phyloP scores from a whole-genome alignment of 108 stramenopile species.

The Chaetoceros tenuissimus region DNA sequence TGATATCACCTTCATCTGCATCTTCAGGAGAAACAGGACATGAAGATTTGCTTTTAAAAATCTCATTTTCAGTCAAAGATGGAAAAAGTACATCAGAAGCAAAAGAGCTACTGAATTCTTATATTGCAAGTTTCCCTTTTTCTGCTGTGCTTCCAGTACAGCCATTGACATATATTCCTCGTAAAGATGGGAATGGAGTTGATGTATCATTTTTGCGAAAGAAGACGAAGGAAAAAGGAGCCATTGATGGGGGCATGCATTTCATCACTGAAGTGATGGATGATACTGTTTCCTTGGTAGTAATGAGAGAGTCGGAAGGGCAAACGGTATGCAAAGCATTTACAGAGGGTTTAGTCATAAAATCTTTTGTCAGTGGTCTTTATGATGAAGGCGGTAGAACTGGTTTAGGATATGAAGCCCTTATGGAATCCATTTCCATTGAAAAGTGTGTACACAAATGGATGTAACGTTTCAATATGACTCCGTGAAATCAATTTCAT shows the following conservation, averaged over 20 bases:
- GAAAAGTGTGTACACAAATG: background rate
- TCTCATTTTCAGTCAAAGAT: background rate
- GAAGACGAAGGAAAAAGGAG: constrained; percentile 55
- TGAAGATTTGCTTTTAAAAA: background rate
- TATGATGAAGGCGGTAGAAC: background rate
- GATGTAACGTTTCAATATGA: background rate
- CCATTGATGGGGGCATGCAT: constrained; percentile 64
- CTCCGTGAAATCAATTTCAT: background rate
- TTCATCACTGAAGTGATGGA: constrained; percentile 25
- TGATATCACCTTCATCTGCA: background rate
- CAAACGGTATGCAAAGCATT: constrained; percentile 63
- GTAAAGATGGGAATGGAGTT: constrained; percentile 33
- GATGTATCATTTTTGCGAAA: constrained; percentile 66
- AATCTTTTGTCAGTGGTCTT: constrained; percentile 42
- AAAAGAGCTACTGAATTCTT: constrained; percentile 3
- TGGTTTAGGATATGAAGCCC: background rate
- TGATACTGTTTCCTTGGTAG: constrained; percentile 33
- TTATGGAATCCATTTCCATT: background rate
- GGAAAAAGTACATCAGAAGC: background rate
- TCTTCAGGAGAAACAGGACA: background rate
- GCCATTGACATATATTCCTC: constrained; percentile 61
- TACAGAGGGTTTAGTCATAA: constrained; percentile 55
- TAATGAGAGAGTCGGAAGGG: constrained; percentile 49
- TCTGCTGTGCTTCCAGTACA: constrained; percentile 71
- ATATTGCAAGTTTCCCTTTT: constrained; percentile 67